phyloP scores from a whole-genome alignment of 495 filamentous ascomycete species.

The Penicillium nucicola region DNA sequence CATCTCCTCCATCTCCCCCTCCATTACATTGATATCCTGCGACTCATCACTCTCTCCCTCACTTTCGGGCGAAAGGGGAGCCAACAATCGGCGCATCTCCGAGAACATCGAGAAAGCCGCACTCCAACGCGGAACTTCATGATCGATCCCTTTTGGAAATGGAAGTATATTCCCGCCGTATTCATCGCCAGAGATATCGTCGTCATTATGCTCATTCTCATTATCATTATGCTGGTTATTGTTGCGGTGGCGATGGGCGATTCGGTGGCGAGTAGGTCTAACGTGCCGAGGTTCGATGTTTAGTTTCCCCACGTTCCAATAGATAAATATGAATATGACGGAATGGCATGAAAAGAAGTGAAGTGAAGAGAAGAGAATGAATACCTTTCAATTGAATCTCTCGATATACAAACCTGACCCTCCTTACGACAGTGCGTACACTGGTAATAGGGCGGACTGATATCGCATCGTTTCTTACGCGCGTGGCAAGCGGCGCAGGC shows the following conservation, averaged over 20 bases:
- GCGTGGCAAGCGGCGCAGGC: conserved; percentile 10
- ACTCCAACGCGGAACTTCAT: conserved; percentile 11
- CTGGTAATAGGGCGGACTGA: conserved; percentile 1
- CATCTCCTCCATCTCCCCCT: too few species aligned
- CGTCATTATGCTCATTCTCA: background rate
- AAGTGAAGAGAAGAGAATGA: too few species aligned
- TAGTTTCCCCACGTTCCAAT: background rate
- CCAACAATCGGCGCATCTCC: conserved; percentile 9
- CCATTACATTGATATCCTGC: background rate
- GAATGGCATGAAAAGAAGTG: background rate
- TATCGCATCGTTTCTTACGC: conserved; percentile 17
- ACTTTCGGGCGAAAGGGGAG: conserved; percentile 1
- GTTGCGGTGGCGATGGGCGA: background rate
- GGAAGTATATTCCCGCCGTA: background rate
- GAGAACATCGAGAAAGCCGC: conserved; percentile 11
- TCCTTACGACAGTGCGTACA: conserved; percentile 15
- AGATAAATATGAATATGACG: too few species aligned
- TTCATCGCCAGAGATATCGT: background rate
- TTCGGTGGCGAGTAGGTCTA: background rate
- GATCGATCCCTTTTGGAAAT: conserved; percentile 7
- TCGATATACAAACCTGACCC: conserved; percentile 6
- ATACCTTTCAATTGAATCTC: conserved; percentile 12
- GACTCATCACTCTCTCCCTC: background rate
- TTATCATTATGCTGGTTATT: background rate
- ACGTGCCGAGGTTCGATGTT: too few species aligned